Percentiles rank a stretch among this genome's conserved stretches.
Conservation (phyloP, 1,284 basidiomycete species). For the Singerocomus inundabilis region DNA sequence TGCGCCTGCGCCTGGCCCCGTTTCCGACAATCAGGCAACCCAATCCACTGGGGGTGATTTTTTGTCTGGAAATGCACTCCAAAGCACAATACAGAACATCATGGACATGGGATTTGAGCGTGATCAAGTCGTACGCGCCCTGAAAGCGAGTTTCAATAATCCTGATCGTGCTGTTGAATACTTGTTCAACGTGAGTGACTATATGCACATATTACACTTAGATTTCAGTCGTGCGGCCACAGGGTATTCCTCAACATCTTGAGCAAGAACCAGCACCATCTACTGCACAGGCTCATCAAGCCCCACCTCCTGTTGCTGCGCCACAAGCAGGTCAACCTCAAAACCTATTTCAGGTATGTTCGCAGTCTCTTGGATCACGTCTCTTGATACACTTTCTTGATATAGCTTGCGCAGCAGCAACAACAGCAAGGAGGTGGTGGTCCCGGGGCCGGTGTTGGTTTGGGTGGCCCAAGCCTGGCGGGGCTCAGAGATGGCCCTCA, state of each 20-base stretch:
- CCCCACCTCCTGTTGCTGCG: slow-evolving; percentile 37
- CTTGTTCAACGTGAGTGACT: slow-evolving; percentile 79
- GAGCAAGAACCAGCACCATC: slow-evolving; percentile 41
- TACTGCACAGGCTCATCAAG: slow-evolving; percentile 37
- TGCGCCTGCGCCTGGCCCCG: slow-evolving; percentile 36
- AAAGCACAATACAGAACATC: slow-evolving; percentile 79
- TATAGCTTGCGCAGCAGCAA: slow-evolving; percentile 67
- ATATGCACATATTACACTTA: slow-evolving; percentile 5
- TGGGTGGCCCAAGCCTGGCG: slow-evolving; percentile 46
- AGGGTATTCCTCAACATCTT: slow-evolving; percentile 66
- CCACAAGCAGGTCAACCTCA: slow-evolving; percentile 43
- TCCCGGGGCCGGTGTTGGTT: slow-evolving; percentile 31
- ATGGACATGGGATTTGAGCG: slow-evolving; percentile 94
- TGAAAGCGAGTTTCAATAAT: slow-evolving; percentile 97
- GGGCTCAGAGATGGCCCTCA: slow-evolving; percentile 61
- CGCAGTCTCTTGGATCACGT: neutral
- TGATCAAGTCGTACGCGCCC: slow-evolving; percentile 82
- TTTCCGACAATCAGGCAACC: slow-evolving; percentile 30
- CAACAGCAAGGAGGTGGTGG: slow-evolving; percentile 50
- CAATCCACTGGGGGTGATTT: slow-evolving; percentile 50
- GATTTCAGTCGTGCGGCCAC: neutral
- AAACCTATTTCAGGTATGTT: slow-evolving; percentile 73
- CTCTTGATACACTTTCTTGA: neutral
- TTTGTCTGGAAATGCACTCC: slow-evolving; percentile 73
- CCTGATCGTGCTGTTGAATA: slow-evolving; percentile 98